Evolutionary conservation across 2,329 filamentous ascomycete genomes (phyloP).

Genomic region (Aphanocladium album): DNA sequence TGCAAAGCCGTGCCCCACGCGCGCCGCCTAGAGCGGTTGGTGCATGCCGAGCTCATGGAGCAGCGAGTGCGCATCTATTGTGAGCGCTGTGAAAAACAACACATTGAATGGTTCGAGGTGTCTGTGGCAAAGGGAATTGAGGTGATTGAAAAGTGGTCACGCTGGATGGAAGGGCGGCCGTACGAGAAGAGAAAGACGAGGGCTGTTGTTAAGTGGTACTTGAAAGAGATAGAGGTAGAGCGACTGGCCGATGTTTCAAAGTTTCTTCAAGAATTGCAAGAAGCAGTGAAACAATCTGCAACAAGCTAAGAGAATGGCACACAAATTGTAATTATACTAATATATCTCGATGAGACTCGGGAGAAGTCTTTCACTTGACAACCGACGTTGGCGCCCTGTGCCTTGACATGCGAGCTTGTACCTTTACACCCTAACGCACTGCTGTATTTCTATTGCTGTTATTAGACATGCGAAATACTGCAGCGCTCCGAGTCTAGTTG

Average conservation of each 20-base stretch:
- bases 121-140: neutral
- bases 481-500: no score
- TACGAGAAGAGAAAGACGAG: neutral
- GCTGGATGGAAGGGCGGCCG: slow-evolving; percentile 3
- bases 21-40: slow-evolving; percentile 5
- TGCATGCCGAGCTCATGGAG: slow-evolving; percentile 11
- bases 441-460: no score
- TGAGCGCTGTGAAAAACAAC: slow-evolving; percentile 5
- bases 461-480: no score
- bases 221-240: neutral
- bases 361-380: no score
- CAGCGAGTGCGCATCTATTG: slow-evolving; percentile 4
- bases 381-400: no score
- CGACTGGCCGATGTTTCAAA: neutral
- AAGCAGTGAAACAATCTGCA: neutral
- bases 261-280: neutral
- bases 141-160: slow-evolving; percentile 4
- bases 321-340: no score
- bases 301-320: neutral
- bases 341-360: no score
- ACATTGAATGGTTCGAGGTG: slow-evolving; percentile 11
- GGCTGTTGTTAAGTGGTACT: neutral
- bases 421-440: no score
- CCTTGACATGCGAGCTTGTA: no score
- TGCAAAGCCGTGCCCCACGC: neutral